Base-by-base conservation (phyloP, 2,329 filamentous ascomycete species). In the Pseudocercospora fuligena region DNA sequence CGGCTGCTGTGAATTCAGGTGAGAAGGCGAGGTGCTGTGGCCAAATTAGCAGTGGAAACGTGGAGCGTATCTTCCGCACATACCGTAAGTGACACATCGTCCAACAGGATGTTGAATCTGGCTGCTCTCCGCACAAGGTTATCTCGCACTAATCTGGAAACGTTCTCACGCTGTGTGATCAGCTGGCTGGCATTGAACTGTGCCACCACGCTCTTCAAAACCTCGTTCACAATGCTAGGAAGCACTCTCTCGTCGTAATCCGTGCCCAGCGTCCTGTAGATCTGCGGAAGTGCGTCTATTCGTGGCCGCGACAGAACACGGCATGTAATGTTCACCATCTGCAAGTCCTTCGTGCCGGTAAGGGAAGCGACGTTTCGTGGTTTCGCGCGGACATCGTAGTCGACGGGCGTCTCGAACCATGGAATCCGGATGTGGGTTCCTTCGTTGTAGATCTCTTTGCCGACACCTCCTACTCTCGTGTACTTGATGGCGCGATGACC, bases 241-340 rank as follows among this genome's bases (percentile, higher is more conserved):
- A 99, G 90, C 66, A 99, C 95, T 81, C 95, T 89, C 87, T 99
- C 95, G 76, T 99, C 95, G 79, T 98, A 99, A 82, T 99, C 95
- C 64, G 90, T 90, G 63, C 95, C 95, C 40, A 99, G 87, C 0
- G 95, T 99, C 72, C 95, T 88, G 87, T 98, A 99, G 77, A 99
- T 99, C 83, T 97, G 93, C 19, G 95, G 95, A 49, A 99, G 88
- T 33, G 94, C 92, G 72, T 92, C 89, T 76, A 99, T 85, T 66
- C 93, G 89, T 64, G 95, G 95, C 75, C 93, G 87, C 66, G 94
- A 97, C 61, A 99, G 92, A 66, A 99, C 95, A 92, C 95, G 94
- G 83, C 95, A 99, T 78, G 94, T 99, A 80, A 99, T 98, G 88
- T 99, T 99, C 79, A 98, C 95, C 95, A 99, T 99, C 85, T 99